Conservation (phyloP, 148 eudicot species). For the Chenopodium formosanum region DNA sequence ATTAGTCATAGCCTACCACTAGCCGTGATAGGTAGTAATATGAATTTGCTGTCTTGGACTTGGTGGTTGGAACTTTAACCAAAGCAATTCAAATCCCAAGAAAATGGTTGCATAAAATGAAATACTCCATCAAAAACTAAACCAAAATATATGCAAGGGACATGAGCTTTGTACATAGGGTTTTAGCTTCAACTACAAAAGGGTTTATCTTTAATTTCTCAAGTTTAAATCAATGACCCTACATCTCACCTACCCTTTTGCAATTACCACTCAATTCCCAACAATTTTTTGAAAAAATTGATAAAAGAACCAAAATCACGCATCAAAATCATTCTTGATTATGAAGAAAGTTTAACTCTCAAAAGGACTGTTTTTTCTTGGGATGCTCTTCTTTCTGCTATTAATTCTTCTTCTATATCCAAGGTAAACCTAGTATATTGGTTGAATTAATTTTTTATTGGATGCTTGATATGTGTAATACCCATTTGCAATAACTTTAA, state of each 20-base stretch:
- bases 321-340: conserved; percentile 25
- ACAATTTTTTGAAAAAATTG: conserved; percentile 18
- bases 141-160: not conserved
- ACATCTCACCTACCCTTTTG: conserved; percentile 17
- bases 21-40: no score
- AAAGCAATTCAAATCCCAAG: no score
- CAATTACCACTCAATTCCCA: conserved; percentile 21
- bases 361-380: conserved; percentile 29
- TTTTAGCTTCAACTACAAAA: conserved; percentile 7
- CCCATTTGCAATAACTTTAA: not conserved
- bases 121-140: not conserved
- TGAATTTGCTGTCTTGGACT: no score
- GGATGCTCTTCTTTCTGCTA: conserved; percentile 32
- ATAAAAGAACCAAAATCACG: conserved; percentile 20
- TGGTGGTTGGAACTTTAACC: no score
- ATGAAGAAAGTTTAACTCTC: conserved; percentile 15
- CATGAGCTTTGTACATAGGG: conserved; percentile 19
- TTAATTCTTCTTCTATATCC: conserved; percentile 26
- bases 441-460: not conserved
- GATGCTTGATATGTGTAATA: not conserved
- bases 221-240: not conserved
- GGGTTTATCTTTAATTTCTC: not conserved
- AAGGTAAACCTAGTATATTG: conserved; percentile 18
- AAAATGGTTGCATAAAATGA: no score
- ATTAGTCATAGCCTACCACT: no score